A percentile compares a stretch with the other conserved stretches of the same genome.
Conservation (phyloP, 2,329 filamentous ascomycete species). For the Ophiostoma sp. region DNA sequence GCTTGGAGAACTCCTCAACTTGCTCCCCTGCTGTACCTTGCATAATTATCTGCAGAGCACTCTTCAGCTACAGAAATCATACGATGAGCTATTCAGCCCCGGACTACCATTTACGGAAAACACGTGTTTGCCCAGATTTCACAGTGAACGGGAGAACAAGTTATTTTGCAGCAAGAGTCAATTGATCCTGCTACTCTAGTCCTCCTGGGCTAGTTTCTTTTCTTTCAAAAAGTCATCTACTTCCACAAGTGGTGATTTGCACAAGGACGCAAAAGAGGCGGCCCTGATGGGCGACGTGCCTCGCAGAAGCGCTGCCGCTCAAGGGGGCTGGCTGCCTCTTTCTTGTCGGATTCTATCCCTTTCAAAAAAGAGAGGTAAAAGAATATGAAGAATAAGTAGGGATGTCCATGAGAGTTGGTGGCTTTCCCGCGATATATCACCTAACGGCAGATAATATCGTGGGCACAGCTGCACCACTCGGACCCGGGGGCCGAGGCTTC, state of each 20-base stretch:
- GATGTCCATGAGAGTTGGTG: neutral
- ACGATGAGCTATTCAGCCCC: neutral
- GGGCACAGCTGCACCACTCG: neutral
- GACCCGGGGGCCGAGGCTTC: slow-evolving; percentile 22
- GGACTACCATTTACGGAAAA: neutral
- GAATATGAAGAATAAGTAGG: slow-evolving; percentile 11
- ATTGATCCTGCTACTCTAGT: slow-evolving; percentile 25
- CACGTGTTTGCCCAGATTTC: neutral
- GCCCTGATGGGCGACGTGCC: slow-evolving; percentile 10
- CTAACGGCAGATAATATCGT: neutral
- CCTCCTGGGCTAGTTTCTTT: slow-evolving; percentile 4
- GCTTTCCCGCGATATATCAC: neutral
- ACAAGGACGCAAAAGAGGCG: slow-evolving; percentile 8
- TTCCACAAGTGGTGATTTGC: slow-evolving; percentile 20
- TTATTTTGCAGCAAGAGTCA: slow-evolving; percentile 16
- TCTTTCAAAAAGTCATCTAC: neutral
- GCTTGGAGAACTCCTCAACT: neutral
- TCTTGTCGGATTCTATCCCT: slow-evolving; percentile 1
- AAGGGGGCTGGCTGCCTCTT: neutral
- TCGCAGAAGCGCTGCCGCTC: slow-evolving; percentile 21
- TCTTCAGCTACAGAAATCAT: neutral
- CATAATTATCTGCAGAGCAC: neutral
- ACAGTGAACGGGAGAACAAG: neutral
- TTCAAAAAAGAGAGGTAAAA: neutral
- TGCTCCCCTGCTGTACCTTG: neutral